Evolutionary conservation across 2,329 filamentous ascomycete genomes (phyloP), one percentile per base, ranked within the genome.

Genomic region (Coleophoma eucalyptorum): DNA sequence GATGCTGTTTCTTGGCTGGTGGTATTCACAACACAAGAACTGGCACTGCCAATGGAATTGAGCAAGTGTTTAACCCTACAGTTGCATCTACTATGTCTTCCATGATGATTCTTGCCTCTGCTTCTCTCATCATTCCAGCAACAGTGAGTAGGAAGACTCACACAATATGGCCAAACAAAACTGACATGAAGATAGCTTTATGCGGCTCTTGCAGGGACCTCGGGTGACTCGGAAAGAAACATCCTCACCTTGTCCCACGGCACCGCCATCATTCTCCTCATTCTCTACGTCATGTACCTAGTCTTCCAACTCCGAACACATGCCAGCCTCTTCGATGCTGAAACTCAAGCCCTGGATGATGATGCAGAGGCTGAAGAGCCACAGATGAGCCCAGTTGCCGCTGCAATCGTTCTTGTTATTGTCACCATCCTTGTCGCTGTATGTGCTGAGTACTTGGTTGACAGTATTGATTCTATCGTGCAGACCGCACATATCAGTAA

Each of bases 1-100:
- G 87, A 61, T 89, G 89, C 77, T 90, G 87, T 69, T 90, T 90
- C 72, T 75, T 91, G 58, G 79, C 88, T 50, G 89, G 89, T 50
- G 89, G 89, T 32, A 72, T 90, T 53, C 76, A 77, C 55, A 83
- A 84, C 70, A 78, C 78, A 65, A 73, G 73, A 50, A 75, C 78
- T 54, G 65, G 72, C 33, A 75, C 79, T 16, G 84, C 85, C 37
- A 60, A 75, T 26, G 80, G 79, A 57, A 74, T 69, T 42, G 86
- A 93, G 67, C 89, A 93, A 65, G 72, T 63, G 13, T 94, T 93
- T 69, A 87, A 90, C 56, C 77, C 79, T 10, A 90, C 86, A 5
- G 89, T 89, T 46, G 89, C 89, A 35, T 88, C 89, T 58, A 92
- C 89, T 38, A 91, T 83, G 79, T 81, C 79, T 1, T 83, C 76